phyloP scores from a whole-genome alignment of 2,329 filamentous ascomycete species.

The Ophiostoma pallidulum region DNA sequence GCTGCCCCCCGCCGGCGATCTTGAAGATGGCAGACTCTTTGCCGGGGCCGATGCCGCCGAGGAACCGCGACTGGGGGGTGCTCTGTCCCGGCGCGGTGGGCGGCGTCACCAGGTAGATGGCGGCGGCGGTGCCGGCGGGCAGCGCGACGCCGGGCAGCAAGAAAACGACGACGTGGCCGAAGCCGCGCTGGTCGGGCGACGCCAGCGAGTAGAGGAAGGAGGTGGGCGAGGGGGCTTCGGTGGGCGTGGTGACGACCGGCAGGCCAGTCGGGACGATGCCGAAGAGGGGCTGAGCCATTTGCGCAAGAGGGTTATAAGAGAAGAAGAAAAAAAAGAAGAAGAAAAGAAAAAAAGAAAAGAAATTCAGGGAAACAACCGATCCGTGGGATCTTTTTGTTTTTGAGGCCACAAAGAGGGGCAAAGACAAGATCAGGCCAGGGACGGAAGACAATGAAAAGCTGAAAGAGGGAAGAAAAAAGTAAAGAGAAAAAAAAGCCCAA shows the following conservation, averaged over 20 bases:
- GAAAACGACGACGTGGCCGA: slow-evolving; percentile 83
- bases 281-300: slow-evolving; percentile 44
- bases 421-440: too few species aligned
- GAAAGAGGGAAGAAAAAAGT: not conserved
- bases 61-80: slow-evolving; percentile 45
- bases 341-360: not conserved
- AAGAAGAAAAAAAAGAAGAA: not conserved
- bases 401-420: too few species aligned
- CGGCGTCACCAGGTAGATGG: slow-evolving; percentile 70
- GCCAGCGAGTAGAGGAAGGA: slow-evolving; percentile 46
- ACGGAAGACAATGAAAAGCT: too few species aligned
- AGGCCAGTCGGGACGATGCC: slow-evolving; percentile 53
- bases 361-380: too few species aligned
- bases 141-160: slow-evolving; percentile 69
- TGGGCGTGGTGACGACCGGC: slow-evolving; percentile 45
- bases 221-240: slow-evolving; percentile 42
- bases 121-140: slow-evolving; percentile 68
- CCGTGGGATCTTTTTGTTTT: too few species aligned
- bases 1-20: slow-evolving; percentile 35
- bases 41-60: slow-evolving; percentile 80
- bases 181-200: slow-evolving; percentile 35
- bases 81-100: slow-evolving; percentile 27
- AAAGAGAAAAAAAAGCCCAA: not conserved
- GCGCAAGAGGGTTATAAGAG: not conserved
- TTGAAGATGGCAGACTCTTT: slow-evolving; percentile 92